These are phyloP conservation scores for Colletotrichum sublineola DNA, from an alignment of 2,329 filamentous ascomycete genomes.

Conservation along the genomic window DNA sequence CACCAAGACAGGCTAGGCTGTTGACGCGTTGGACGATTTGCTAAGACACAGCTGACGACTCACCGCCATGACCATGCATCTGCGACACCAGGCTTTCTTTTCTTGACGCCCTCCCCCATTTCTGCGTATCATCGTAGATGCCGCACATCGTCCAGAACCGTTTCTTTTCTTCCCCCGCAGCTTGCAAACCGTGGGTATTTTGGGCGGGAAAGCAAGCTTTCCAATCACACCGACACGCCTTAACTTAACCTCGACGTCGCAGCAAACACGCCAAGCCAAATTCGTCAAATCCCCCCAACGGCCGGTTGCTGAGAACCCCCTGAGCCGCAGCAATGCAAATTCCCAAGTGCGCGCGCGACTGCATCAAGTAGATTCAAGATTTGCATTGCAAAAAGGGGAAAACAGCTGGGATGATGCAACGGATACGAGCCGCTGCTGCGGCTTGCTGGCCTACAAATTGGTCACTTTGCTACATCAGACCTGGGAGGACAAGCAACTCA, in stretches of 20 bases:
- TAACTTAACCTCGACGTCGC: background rate
- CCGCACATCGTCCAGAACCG: background rate
- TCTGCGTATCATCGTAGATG: background rate
- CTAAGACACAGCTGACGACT: background rate
- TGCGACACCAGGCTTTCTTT: slow-evolving; percentile 21
- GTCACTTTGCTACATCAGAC: background rate
- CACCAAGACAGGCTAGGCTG: background rate
- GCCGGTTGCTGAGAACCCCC: background rate
- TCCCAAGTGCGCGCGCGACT: background rate
- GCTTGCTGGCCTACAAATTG: background rate
- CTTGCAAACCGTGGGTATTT: background rate
- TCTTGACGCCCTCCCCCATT: background rate
- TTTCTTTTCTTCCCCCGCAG: slow-evolving; percentile 11
- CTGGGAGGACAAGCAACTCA: no score
- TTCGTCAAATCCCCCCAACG: slow-evolving; percentile 6
- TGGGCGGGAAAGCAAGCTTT: background rate
- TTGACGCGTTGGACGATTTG: background rate
- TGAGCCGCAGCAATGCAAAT: background rate
- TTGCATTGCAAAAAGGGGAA: background rate
- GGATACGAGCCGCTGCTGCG: background rate
- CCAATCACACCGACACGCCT: background rate
- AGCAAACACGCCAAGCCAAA: background rate
- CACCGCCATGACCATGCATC: background rate
- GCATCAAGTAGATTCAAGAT: background rate
- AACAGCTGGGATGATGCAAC: no score